Base-by-base conservation (phyloP, 2,329 filamentous ascomycete species). In the Diaporthe citri region DNA sequence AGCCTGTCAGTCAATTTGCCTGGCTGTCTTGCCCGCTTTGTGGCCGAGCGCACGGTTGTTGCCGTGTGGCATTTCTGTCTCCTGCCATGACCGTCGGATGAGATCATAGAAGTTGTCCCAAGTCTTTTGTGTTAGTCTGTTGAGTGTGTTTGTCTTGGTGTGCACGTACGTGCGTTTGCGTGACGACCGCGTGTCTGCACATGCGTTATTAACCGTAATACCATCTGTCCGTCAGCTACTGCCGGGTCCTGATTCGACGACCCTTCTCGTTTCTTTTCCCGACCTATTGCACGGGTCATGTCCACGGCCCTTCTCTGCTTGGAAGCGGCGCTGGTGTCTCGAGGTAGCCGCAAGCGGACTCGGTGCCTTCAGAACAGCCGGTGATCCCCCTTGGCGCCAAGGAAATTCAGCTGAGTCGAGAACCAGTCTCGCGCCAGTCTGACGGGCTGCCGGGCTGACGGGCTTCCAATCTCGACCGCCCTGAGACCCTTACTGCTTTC, bases 331-430 rank as follows among this genome's bases (percentile, higher is more conserved):
- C 64, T 52, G 64, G 34, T 52, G 46, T 69, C 46, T 69, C 48
- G n/a, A 55, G 31, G 64, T 69, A 69, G 64, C 64, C 64, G 34
- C 64, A 69, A 69, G 48, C 64, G 48, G 48, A 31, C 64, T 69
- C n/a, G 64, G 6, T 15, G 15, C 64, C 34, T 39, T 20, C 64
- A 36, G 48, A 55, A 69, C 34, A 41, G 64, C 64, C 64, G 64
- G 34, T 55, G 34, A 41, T 52, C 34, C 10, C 34, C 31, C 64
- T 69, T 69, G 64, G 64, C 64, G 64, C 64, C 64, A 55, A 69
- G 64, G n/a, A 2, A 51, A 13, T 28, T 7, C 43, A 66, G 20
- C 10, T 13, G 39, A 69, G 64, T 41, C 46, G 39, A 31, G 46
- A 51, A 39, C 31, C 62, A 52, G 31, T 39, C 22, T 22, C n/a